Conservation (phyloP, 129 eudicot species). For the Lactuca saligna region DNA sequence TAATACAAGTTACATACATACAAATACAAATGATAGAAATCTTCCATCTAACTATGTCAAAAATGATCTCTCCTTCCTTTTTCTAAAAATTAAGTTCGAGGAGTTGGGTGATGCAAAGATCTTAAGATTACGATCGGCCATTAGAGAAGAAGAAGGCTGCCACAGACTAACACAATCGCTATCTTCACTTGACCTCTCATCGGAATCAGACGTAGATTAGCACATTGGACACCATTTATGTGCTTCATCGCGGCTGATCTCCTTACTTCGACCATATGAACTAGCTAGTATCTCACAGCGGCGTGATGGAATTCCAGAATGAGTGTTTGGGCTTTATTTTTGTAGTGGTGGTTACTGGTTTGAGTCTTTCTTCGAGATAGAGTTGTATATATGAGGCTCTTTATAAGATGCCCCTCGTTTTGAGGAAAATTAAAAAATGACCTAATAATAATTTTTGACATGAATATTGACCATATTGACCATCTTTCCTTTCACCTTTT, state of each 20-base stretch:
- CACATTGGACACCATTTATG: background rate
- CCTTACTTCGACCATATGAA: background rate
- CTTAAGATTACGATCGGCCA: slow-evolving; percentile 22
- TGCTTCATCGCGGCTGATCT: background rate
- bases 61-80: background rate
- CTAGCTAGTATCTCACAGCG: too few relatives aligned
- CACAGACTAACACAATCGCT: slow-evolving; percentile 38
- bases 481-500: background rate
- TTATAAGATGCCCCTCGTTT: background rate
- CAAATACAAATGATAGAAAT: background rate
- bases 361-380: too few relatives aligned
- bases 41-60: background rate
- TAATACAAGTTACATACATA: background rate
- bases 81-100: background rate
- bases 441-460: background rate
- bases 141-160: slow-evolving; percentile 36
- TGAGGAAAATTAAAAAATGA: background rate
- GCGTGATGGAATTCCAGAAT: too few relatives aligned
- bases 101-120: too few relatives aligned
- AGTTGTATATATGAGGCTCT: background rate
- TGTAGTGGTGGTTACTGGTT: background rate
- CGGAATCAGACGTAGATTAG: slow-evolving; percentile 40
- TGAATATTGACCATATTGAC: slow-evolving; percentile 7
- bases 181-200: slow-evolving; percentile 57
- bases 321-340: too few relatives aligned